phyloP scores from a whole-genome alignment of 1,284 basidiomycete species.

The Ustilago bromivora region DNA sequence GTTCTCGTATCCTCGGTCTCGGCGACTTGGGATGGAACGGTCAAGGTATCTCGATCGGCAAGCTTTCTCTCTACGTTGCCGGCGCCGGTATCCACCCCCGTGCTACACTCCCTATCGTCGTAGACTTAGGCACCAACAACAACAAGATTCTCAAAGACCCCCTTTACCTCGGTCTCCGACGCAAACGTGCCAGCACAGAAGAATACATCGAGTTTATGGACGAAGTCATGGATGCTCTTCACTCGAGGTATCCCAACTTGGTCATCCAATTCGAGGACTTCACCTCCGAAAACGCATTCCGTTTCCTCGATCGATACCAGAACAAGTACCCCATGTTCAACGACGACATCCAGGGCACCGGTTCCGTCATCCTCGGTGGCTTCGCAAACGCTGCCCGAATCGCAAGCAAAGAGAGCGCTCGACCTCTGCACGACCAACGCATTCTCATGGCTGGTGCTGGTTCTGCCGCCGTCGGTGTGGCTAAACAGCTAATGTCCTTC shows the following conservation, averaged over 20 bases:
- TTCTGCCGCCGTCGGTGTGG: slow-evolving; percentile 82
- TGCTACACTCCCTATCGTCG: slow-evolving; percentile 84
- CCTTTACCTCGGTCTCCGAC: slow-evolving; percentile 83
- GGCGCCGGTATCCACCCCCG: slow-evolving; percentile 87
- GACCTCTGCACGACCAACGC: slow-evolving; percentile 79
- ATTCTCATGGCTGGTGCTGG: slow-evolving; percentile 93
- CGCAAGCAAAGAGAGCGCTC: slow-evolving; percentile 79
- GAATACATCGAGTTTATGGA: slow-evolving; percentile 81
- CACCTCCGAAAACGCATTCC: slow-evolving; percentile 68
- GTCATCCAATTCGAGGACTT: slow-evolving; percentile 86
- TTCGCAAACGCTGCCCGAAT: slow-evolving; percentile 89
- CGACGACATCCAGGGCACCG: slow-evolving; percentile 81
- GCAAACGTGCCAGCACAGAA: slow-evolving; percentile 67
- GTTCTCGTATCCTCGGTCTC: slow-evolving; percentile 90
- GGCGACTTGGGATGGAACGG: slow-evolving; percentile 80
- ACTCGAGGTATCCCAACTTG: slow-evolving; percentile 76
- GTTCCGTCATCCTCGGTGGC: slow-evolving; percentile 83
- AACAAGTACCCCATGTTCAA: slow-evolving; percentile 73
- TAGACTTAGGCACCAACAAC: slow-evolving; percentile 82
- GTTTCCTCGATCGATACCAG: slow-evolving; percentile 66
- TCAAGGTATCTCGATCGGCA: slow-evolving; percentile 93
- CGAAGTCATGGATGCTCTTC: slow-evolving; percentile 83
- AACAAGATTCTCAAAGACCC: slow-evolving; percentile 85
- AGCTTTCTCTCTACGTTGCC: slow-evolving; percentile 89
- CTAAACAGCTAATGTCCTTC: slow-evolving; percentile 68